Conservation (phyloP, 83 land plant species). For the Picea abies region DNA sequence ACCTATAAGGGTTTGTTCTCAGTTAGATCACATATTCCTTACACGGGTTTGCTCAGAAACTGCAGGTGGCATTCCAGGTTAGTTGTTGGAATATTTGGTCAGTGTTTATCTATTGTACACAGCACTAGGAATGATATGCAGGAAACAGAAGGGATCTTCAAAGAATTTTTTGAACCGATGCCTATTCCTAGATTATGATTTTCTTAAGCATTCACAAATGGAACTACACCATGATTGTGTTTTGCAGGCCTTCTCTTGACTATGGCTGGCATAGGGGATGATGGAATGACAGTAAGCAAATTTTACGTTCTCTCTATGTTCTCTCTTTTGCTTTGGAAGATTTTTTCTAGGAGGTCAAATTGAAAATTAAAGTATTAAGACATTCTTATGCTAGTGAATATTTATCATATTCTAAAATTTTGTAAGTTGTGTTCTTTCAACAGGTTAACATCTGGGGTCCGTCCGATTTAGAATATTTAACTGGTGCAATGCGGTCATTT, state of each 20-base stretch:
- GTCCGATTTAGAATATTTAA: constrained; percentile 78
- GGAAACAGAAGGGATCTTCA: background rate
- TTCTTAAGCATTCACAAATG: background rate
- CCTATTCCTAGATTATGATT: background rate
- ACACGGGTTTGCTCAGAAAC: constrained; percentile 99
- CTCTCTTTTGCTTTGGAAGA: background rate
- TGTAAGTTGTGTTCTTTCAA: constrained; percentile 14
- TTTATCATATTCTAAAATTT: background rate
- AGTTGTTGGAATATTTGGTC: constrained; percentile 7
- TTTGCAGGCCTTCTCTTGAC: constrained; percentile 86
- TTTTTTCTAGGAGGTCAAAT: background rate
- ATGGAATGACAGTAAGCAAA: constrained; percentile 84
- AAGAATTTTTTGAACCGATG: background rate
- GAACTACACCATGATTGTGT: background rate
- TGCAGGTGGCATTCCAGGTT: constrained; percentile 99
- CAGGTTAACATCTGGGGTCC: constrained; percentile 99
- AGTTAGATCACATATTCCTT: constrained; percentile 98
- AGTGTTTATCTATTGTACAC: background rate
- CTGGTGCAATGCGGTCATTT: constrained; percentile 86
- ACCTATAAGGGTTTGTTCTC: constrained; percentile 19
- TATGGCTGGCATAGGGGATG: constrained; percentile 92
- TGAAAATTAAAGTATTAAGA: background rate
- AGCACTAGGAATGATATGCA: background rate
- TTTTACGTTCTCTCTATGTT: background rate
- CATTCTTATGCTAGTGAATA: background rate